phyloP scores from a whole-genome alignment of 2,329 filamentous ascomycete genomes.

The Xylariaceae sp. region DNA sequence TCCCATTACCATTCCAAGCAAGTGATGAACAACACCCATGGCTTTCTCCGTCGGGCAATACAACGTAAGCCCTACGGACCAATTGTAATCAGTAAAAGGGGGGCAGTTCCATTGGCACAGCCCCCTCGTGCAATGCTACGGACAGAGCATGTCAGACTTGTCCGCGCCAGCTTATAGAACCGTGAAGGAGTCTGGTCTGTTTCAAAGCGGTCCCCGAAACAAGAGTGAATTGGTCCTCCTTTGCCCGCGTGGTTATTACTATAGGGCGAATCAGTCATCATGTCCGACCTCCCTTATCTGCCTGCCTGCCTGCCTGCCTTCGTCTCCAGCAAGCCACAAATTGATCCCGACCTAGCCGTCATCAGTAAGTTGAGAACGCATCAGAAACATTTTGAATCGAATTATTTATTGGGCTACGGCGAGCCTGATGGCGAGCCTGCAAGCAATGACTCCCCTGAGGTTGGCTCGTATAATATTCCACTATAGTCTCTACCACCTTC shows the following conservation, averaged over 20 bases:
- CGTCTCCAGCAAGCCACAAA: neutral
- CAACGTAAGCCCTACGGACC: neutral
- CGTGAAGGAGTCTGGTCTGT: too few relatives aligned
- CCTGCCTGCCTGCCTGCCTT: too few relatives aligned
- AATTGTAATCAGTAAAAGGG: neutral
- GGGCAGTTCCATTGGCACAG: neutral
- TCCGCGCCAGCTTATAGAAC: neutral
- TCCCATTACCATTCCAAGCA: neutral
- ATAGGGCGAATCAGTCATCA: too few relatives aligned
- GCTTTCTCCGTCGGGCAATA: neutral
- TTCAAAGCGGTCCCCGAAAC: neutral
- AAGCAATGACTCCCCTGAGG: constrained; percentile 1
- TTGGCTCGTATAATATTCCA: constrained; percentile 8
- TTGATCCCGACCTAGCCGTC: neutral
- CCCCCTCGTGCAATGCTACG: neutral
- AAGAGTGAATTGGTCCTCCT: neutral
- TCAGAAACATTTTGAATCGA: constrained; percentile 8
- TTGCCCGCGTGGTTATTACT: neutral
- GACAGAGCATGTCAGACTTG: neutral
- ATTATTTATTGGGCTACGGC: constrained; percentile 17
- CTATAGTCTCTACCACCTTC: constrained; percentile 10
- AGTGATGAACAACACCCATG: neutral
- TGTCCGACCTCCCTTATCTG: too few relatives aligned
- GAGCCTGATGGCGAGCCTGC: constrained; percentile 7
- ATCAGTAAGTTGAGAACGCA: constrained; percentile 2